Percentiles rank a stretch among this genome's conserved stretches.
Evolutionary conservation across 179 eudicot genomes (phyloP).

Genomic region (Spinacia oleracea): DNA sequence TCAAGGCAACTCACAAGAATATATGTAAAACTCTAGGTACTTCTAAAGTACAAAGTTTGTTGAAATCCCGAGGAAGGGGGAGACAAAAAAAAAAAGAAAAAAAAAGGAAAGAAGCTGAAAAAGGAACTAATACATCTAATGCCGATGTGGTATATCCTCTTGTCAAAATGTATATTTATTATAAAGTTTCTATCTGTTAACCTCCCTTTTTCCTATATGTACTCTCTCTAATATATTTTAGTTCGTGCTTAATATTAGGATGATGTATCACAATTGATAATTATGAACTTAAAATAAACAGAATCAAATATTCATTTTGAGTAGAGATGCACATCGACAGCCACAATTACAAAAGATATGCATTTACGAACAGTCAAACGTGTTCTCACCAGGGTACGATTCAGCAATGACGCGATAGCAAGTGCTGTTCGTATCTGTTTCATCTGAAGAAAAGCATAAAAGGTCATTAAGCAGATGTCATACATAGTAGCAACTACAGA

Average conservation of each 20-base stretch:
- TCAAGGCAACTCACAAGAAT: neutral
- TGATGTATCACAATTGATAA: neutral
- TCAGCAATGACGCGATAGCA: conserved; percentile 79
- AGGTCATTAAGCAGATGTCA: conserved; percentile 5
- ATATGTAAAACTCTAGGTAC: neutral
- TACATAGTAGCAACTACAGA: neutral
- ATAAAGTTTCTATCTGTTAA: neutral
- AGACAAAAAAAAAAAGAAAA: neutral
- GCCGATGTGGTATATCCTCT: no score
- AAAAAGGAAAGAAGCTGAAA: neutral
- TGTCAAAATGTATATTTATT: neutral
- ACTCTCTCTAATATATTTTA: neutral
- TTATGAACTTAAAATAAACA: neutral
- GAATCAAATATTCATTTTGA: conserved; percentile 1
- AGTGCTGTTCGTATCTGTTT: conserved; percentile 97
- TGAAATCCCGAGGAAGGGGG: neutral
- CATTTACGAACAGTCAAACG: conserved; percentile 12
- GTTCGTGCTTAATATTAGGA: neutral
- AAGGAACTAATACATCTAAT: neutral
- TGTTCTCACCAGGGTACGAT: conserved; percentile 83
- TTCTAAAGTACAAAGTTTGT: neutral
- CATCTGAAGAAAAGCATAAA: conserved; percentile 48
- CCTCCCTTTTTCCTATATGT: neutral
- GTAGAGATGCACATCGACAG: neutral
- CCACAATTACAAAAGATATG: conserved; percentile 7